Conservation (phyloP, 768 basidiomycete genomes). For the Lentinula lateritia region DNA sequence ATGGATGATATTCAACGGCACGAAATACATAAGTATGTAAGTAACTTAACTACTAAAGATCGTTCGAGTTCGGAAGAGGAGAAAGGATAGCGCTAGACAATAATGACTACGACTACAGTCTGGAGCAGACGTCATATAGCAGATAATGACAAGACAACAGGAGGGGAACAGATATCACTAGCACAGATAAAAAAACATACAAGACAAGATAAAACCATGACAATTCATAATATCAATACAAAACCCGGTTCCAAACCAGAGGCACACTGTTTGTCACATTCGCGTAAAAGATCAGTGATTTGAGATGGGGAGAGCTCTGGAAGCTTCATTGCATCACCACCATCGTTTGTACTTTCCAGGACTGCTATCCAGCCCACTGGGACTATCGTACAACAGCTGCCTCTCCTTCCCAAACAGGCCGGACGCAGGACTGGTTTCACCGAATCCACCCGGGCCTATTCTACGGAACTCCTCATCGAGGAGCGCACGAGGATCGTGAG, state of each 20-base stretch:
- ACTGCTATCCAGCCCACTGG: constrained; percentile 44
- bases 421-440: constrained; percentile 43
- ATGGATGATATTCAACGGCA: not conserved
- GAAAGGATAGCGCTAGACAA: not conserved
- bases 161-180: not conserved
- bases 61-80: not conserved
- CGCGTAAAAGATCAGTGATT: not conserved
- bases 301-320: not conserved
- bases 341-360: constrained; percentile 49
- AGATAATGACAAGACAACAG: not conserved
- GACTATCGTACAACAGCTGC: constrained; percentile 65
- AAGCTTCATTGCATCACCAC: constrained; percentile 30
- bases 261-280: not conserved
- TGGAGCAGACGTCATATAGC: not conserved
- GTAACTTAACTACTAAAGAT: not conserved
- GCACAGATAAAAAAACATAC: not conserved
- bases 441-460: constrained; percentile 27
- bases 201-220: not conserved
- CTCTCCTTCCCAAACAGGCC: constrained; percentile 61
- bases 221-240: constrained; percentile 5
- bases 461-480: constrained; percentile 71
- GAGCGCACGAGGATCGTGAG: constrained; percentile 62
- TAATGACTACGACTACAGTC: not conserved
- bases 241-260: constrained; percentile 1
- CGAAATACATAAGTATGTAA: not conserved